phyloP scores from a whole-genome alignment of 2,329 filamentous ascomycete species.

The Cladosporium velox region DNA sequence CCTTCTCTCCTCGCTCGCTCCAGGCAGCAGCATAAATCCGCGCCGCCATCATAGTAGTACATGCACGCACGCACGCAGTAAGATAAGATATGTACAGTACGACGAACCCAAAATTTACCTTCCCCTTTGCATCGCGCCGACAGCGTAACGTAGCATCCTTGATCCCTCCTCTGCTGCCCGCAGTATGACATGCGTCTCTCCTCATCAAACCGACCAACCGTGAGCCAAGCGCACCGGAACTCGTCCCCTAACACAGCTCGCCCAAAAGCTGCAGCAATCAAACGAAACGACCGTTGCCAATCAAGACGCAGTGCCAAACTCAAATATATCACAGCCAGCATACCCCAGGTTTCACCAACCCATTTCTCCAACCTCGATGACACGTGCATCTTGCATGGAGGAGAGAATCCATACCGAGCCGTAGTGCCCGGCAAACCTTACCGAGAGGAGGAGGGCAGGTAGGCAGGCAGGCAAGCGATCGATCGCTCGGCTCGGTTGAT shows the following conservation, averaged over 20 bases:
- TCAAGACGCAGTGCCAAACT: not conserved
- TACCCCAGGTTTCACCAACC: not conserved
- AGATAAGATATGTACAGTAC: not conserved
- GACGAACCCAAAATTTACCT: not conserved
- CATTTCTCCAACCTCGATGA: not conserved
- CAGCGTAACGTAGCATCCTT: not conserved
- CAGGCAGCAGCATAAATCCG: not conserved
- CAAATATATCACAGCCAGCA: not conserved
- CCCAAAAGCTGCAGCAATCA: not conserved
- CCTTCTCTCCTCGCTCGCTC: not conserved
- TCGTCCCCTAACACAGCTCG: not conserved
- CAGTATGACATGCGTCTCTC: constrained; percentile 13
- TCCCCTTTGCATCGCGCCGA: not conserved
- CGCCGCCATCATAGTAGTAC: not conserved
- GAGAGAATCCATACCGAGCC: not conserved
- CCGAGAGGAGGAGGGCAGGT: not conserved
- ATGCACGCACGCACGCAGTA: not conserved
- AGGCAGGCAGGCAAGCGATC: not conserved
- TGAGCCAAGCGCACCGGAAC: not conserved
- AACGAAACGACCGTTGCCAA: not conserved
- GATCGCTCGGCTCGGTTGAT: not conserved
- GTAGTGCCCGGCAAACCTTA: not conserved
- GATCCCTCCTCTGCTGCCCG: not conserved
- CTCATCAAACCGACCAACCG: not conserved
- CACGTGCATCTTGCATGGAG: constrained; percentile 6